Evolutionary conservation across 2,329 filamentous ascomycete genomes (phyloP).

Genomic region (Exophiala viscosa): DNA sequence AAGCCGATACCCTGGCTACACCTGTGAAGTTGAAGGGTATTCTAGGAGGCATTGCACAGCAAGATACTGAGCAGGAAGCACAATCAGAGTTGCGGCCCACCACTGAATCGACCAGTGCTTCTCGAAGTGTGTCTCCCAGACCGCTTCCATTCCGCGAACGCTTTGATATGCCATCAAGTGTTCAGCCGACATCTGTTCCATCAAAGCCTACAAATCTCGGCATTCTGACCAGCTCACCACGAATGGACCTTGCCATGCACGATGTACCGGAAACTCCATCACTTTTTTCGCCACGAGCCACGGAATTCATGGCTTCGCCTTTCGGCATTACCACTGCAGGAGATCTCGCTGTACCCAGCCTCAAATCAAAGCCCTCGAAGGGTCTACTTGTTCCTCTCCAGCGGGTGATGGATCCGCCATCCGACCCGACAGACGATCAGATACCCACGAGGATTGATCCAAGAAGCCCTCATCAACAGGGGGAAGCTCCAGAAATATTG

Average conservation of each 20-base stretch:
- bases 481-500: conserved; percentile 26
- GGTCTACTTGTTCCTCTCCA: conserved; percentile 10
- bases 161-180: conserved; percentile 13
- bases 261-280: conserved; percentile 37
- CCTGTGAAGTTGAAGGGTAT: conserved; percentile 17
- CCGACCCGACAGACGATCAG: conserved; percentile 1
- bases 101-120: conserved; percentile 1
- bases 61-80: conserved; percentile 1
- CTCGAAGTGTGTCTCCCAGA: conserved; percentile 21
- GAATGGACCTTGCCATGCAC: conserved; percentile 38
- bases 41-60: conserved; percentile 8
- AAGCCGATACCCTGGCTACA: conserved; percentile 1
- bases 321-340: conserved; percentile 36
- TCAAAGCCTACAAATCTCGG: conserved; percentile 28
- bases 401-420: neutral
- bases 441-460: conserved; percentile 22
- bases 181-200: conserved; percentile 19
- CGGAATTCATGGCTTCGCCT: conserved; percentile 40
- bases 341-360: conserved; percentile 29
- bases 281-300: conserved; percentile 45
- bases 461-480: conserved; percentile 28
- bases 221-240: conserved; percentile 27
- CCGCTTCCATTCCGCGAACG: conserved; percentile 29
- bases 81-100: neutral
- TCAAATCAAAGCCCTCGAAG: conserved; percentile 1